These are phyloP conservation scores for Vigna hirtella DNA, from an alignment of 306 rosid species.

Conservation along the genomic window DNA sequence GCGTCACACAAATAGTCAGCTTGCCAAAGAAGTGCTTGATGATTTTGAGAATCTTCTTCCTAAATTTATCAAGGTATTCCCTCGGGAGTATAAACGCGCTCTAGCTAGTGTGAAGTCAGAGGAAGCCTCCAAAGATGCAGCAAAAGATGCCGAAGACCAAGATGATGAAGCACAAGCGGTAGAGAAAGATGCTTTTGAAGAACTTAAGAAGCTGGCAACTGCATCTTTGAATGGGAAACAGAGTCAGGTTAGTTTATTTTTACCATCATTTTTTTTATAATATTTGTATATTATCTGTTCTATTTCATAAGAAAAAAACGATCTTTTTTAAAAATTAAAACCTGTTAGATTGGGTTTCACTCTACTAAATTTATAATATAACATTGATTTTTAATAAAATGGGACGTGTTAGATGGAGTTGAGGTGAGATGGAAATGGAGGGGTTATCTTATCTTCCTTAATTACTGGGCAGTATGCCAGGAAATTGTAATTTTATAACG, in stretches of 20 bases:
- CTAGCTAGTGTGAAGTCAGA: slow-evolving; percentile 72
- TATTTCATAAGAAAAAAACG: background rate
- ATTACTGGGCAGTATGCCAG: background rate
- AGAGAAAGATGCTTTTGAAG: slow-evolving; percentile 90
- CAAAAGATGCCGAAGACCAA: slow-evolving; percentile 52
- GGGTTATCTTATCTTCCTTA: background rate
- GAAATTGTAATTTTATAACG: background rate
- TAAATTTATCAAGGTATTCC: slow-evolving; percentile 86
- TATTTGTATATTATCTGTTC: background rate
- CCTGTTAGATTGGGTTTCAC: background rate
- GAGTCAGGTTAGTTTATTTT: slow-evolving; percentile 53
- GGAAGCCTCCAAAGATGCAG: slow-evolving; percentile 56
- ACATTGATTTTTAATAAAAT: background rate
- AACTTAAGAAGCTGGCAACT: slow-evolving; percentile 86
- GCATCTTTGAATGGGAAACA: slow-evolving; percentile 71
- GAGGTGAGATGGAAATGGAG: background rate
- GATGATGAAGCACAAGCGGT: slow-evolving; percentile 63
- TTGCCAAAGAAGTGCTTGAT: slow-evolving; percentile 82
- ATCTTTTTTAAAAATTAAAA: background rate
- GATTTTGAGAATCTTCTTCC: slow-evolving; percentile 81
- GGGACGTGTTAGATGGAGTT: background rate
- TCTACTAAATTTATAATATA: background rate
- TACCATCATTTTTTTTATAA: background rate
- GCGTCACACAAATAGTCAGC: slow-evolving; percentile 86
- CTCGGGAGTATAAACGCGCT: slow-evolving; percentile 85